These are phyloP conservation scores for Exophiala xenobiotica DNA, from an alignment of 2,329 filamentous ascomycete genomes.

Conservation along the genomic window DNA sequence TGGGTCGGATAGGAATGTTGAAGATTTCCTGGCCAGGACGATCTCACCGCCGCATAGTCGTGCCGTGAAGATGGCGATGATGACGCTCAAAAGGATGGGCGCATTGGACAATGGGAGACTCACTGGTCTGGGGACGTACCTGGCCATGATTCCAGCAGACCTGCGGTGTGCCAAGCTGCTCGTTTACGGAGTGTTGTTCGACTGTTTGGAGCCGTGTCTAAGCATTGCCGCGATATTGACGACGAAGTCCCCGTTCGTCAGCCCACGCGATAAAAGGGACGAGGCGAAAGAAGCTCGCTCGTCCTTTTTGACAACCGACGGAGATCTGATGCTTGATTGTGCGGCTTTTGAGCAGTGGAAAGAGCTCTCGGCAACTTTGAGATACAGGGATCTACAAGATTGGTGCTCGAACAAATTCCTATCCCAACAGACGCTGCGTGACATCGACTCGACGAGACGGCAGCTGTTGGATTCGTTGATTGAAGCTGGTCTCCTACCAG, in stretches of 20 bases:
- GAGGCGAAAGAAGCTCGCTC: slow-evolving; percentile 74
- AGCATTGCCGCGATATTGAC: slow-evolving; percentile 84
- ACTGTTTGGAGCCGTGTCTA: slow-evolving; percentile 83
- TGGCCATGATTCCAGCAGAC: slow-evolving; percentile 94
- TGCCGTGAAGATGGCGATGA: slow-evolving; percentile 82
- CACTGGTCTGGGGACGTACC: slow-evolving; percentile 84
- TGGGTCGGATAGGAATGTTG: slow-evolving; percentile 80
- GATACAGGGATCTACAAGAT: slow-evolving; percentile 61
- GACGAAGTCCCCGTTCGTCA: slow-evolving; percentile 82
- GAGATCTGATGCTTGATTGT: slow-evolving; percentile 85
- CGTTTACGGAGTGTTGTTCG: slow-evolving; percentile 91
- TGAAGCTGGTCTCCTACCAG: slow-evolving; percentile 75
- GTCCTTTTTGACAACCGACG: slow-evolving; percentile 72
- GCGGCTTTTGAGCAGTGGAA: slow-evolving; percentile 82
- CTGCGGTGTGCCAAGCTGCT: slow-evolving; percentile 90
- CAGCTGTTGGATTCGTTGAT: slow-evolving; percentile 85
- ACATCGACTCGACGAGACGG: slow-evolving; percentile 80
- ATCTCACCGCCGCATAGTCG: slow-evolving; percentile 83
- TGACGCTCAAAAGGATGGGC: slow-evolving; percentile 77
- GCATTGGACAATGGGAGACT: slow-evolving; percentile 77
- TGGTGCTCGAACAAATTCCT: slow-evolving; percentile 89
- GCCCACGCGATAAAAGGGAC: slow-evolving; percentile 78
- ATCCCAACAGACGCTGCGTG: slow-evolving; percentile 75
- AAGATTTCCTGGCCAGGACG: slow-evolving; percentile 76
- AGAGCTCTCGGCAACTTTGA: slow-evolving; percentile 58